Percentiles rank a stretch among this genome's conserved stretches.
Evolutionary conservation across 176 grass and related monocot genomes (phyloP).

Genomic region (Calamus simplicifolius): DNA sequence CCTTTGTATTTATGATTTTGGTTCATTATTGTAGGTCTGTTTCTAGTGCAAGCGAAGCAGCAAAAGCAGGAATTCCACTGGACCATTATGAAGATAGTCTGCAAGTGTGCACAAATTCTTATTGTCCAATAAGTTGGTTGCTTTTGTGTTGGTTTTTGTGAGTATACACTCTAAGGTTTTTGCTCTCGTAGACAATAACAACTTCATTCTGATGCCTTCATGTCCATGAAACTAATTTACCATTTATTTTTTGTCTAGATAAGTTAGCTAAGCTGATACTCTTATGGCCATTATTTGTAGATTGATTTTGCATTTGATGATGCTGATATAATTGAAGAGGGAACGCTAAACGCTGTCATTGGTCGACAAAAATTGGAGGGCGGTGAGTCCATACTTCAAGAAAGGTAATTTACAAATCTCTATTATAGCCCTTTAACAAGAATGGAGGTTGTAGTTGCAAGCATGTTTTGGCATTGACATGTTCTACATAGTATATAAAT

Average conservation of each 20-base stretch:
- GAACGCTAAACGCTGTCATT: slow-evolving; percentile 52
- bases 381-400: slow-evolving; percentile 55
- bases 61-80: slow-evolving; percentile 52
- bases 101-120: slow-evolving; percentile 30
- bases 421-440: too few relatives aligned
- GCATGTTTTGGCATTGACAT: too few relatives aligned
- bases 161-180: slow-evolving; percentile 6
- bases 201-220: neutral
- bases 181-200: neutral
- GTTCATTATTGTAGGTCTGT: slow-evolving; percentile 57
- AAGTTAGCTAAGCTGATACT: slow-evolving; percentile 17
- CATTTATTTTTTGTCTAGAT: too few relatives aligned
- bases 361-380: slow-evolving; percentile 55
- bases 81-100: slow-evolving; percentile 35
- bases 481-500: too few relatives aligned
- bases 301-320: slow-evolving; percentile 94
- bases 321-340: slow-evolving; percentile 68
- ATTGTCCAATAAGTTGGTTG: slow-evolving; percentile 17
- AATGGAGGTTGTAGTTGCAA: too few relatives aligned
- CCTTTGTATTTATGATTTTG: neutral
- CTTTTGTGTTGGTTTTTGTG: slow-evolving; percentile 19
- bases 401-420: slow-evolving; percentile 41
- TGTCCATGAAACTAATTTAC: too few relatives aligned
- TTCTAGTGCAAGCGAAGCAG: slow-evolving; percentile 67
- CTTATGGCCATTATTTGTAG: slow-evolving; percentile 33